Conservation (phyloP, 768 basidiomycete genomes). For the Amanita rimosa region DNA sequence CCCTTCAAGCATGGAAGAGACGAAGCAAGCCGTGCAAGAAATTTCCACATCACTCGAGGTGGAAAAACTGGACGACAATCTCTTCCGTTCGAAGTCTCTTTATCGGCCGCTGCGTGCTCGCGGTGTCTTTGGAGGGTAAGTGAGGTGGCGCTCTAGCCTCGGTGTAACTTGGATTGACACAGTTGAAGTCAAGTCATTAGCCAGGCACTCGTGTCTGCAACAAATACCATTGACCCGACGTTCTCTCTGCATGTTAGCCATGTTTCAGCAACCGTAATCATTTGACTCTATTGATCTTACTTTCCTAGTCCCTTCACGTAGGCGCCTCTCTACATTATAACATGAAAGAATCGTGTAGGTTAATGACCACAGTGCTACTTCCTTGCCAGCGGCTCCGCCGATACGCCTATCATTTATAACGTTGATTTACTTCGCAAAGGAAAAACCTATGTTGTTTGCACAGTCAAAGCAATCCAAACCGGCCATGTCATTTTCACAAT, state of each 20-base stretch:
- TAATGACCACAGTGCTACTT: conserved; percentile 59
- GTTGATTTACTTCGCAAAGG: conserved; percentile 72
- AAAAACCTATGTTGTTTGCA: conserved; percentile 59
- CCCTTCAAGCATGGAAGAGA: no score
- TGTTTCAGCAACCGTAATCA: not conserved
- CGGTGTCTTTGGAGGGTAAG: conserved; percentile 73
- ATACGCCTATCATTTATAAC: conserved; percentile 66
- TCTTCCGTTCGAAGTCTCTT: conserved; percentile 70
- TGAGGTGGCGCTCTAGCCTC: not conserved
- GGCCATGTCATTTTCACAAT: conserved; percentile 42
- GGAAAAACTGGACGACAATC: conserved; percentile 63
- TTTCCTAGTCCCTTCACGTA: conserved; percentile 57
- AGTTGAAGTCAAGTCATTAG: conserved; percentile 62
- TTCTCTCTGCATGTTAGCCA: conserved; percentile 63
- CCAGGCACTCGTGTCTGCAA: conserved; percentile 75
- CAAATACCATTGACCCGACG: conserved; percentile 54
- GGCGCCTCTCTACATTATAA: conserved; percentile 14
- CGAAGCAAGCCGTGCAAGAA: conserved; percentile 30
- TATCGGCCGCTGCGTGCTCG: conserved; percentile 50
- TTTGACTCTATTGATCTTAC: conserved; percentile 1
- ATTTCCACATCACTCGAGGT: conserved; percentile 70
- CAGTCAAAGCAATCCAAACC: conserved; percentile 47
- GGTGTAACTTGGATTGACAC: not conserved
- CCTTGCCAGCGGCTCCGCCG: conserved; percentile 59
- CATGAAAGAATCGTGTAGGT: not conserved